phyloP scores from a whole-genome alignment of 352 stramenopile genomes.

The Pythium angustatum region DNA sequence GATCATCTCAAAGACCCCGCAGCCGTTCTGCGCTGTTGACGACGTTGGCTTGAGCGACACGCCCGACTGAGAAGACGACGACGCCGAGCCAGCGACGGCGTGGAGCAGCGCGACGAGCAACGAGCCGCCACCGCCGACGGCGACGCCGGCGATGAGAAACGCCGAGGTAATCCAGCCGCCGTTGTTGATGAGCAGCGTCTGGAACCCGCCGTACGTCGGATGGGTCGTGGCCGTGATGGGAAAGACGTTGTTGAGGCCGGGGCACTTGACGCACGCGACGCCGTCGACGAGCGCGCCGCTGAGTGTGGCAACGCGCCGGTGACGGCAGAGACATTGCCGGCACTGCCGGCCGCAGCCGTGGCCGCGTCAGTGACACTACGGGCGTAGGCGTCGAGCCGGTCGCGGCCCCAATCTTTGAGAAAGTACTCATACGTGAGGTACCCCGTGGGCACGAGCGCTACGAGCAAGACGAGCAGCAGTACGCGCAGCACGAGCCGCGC shows the following conservation, averaged over 20 bases:
- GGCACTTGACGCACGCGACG: slow-evolving; percentile 43
- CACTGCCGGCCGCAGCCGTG: neutral
- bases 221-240: slow-evolving; percentile 37
- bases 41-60: slow-evolving; percentile 26
- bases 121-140: slow-evolving; percentile 28
- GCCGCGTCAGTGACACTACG: too few relatives aligned
- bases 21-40: slow-evolving; percentile 25
- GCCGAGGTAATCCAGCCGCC: slow-evolving; percentile 34
- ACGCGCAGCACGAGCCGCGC: slow-evolving; percentile 35
- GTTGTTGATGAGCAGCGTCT: slow-evolving; percentile 48
- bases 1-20: slow-evolving; percentile 41
- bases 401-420: slow-evolving; percentile 46
- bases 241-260: slow-evolving; percentile 48
- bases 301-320: slow-evolving; percentile 16
- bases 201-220: slow-evolving; percentile 37
- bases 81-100: slow-evolving; percentile 2
- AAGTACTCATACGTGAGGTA: slow-evolving; percentile 51
- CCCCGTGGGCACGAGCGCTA: slow-evolving; percentile 36
- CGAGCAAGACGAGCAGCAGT: slow-evolving; percentile 29
- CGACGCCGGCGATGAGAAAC: slow-evolving; percentile 37
- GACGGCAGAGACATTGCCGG: slow-evolving; percentile 16
- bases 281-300: slow-evolving; percentile 21
- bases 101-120: slow-evolving; percentile 29
- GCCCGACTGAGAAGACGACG: slow-evolving; percentile 1
- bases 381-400: slow-evolving; percentile 28